Evolutionary conservation across 257 asterid genomes (phyloP), one percentile per base, ranked within the genome.

Genomic region (Plantago major): DNA sequence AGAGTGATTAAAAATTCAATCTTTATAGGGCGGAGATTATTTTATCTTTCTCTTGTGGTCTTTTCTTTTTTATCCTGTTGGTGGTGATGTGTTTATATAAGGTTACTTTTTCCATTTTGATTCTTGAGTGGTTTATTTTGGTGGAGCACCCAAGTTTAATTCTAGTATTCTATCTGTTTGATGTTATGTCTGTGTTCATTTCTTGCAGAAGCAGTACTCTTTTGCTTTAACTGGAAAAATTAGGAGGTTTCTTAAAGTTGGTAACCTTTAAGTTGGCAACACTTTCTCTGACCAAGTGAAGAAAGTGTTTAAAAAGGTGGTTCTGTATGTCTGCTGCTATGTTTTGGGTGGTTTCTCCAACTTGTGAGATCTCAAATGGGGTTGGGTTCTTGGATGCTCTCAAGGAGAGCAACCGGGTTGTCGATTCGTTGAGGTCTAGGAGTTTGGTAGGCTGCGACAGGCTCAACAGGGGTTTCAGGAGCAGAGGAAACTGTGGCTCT

Each of bases 321-420:
- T 68, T 74, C 61, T 83, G 63, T 67, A 92, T 92, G 99, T 79
- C 96, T 76, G 86, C 74, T 74, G 81, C 95, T 67, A 64, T 85
- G 79, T 46, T 79, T 57, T 79, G 92, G 96, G 83, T 85, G 43
- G 81, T 89, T 68, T 81, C 86, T 64, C 94, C 96, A 12, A 63
- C 69, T 45, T 74, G 79, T 42, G 95, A 85, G 75, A 73, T 68
- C 64, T 65, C 85, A 6, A 79, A 62, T 57, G 75, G 89, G 46
- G 47, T 63, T 17, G 89, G 84, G 55, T 74, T 82, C 73, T 71
- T 76, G 70, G 87, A 85, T 9, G 76, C 89, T 0, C 43, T 66
- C 63, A 77, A 87, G 45, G 87, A 81, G 7, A 87, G 93, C 15
- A 74, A 56, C 62, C 78, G 80, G 42, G 30, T 63, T 42, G 60